These are phyloP conservation scores for Nymphaea thermarum DNA, from an alignment of 164 flowering plant species.

Conservation along the genomic window DNA sequence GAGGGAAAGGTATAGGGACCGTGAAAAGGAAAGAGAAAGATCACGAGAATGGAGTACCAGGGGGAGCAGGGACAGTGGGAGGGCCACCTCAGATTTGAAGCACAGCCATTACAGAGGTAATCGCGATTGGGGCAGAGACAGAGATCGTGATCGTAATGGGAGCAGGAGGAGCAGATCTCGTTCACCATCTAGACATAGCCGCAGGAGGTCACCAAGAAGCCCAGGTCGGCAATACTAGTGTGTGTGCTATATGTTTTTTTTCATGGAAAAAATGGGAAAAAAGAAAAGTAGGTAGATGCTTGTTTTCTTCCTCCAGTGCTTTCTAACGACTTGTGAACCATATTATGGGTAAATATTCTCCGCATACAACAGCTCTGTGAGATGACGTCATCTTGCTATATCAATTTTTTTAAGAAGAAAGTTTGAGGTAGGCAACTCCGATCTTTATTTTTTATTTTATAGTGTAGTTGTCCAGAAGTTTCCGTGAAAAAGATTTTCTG, in stretches of 20 bases:
- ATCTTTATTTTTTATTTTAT: too few relatives aligned
- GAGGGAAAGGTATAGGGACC: constrained; percentile 53
- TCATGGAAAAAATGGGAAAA: not conserved
- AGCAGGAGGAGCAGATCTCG: constrained; percentile 58
- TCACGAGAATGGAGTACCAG: constrained; percentile 45
- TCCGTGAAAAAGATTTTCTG: not conserved
- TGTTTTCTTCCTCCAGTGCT: too few relatives aligned
- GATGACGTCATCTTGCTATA: not conserved
- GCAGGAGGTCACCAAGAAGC: constrained; percentile 58
- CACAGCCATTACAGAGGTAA: constrained; percentile 43
- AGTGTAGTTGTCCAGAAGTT: not conserved
- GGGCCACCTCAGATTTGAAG: constrained; percentile 39
- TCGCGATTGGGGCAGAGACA: constrained; percentile 59
- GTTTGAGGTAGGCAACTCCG: not conserved
- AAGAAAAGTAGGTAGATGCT: too few relatives aligned
- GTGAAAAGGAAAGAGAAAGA: constrained; percentile 42
- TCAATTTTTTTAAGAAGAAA: not conserved
- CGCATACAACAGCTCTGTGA: too few relatives aligned
- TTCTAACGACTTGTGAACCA: too few relatives aligned
- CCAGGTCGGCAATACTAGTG: constrained; percentile 40
- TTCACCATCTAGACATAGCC: constrained; percentile 63
- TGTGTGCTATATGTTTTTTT: not conserved
- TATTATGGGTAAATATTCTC: too few relatives aligned
- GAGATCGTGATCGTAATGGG: constrained; percentile 38
- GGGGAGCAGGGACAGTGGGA: constrained; percentile 50